A percentile compares a stretch with the other conserved stretches of the same genome.
Conservation (phyloP, 1,284 basidiomycete species). For the Phylloporus gajari region DNA sequence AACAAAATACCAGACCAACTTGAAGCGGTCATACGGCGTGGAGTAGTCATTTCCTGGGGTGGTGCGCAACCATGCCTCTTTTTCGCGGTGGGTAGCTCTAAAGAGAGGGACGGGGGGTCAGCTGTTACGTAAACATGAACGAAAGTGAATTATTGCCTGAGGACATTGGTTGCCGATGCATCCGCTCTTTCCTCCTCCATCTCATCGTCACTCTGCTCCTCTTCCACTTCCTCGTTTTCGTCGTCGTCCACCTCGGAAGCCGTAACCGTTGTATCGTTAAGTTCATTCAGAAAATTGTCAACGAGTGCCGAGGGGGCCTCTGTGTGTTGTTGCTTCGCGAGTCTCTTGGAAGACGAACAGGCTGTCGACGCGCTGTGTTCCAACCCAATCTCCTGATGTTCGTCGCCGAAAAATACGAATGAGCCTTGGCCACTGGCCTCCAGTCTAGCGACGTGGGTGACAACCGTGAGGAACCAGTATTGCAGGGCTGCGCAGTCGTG, state of each 20-base stretch:
- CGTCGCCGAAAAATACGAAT: neutral
- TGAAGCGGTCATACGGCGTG: constrained; percentile 12
- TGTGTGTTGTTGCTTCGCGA: too few species aligned
- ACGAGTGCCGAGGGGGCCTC: too few species aligned
- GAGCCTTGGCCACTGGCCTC: neutral
- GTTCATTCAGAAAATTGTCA: too few species aligned
- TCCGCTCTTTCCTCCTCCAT: neutral
- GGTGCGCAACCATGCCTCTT: constrained; percentile 7
- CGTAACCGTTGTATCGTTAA: too few species aligned
- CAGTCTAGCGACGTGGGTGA: neutral
- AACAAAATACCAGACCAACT: constrained; percentile 6
- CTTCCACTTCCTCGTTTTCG: too few species aligned
- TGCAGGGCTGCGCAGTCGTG: constrained; percentile 5
- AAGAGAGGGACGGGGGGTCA: neutral
- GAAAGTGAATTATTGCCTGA: too few species aligned
- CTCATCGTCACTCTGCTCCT: neutral
- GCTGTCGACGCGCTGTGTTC: neutral
- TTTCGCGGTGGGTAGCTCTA: constrained; percentile 5
- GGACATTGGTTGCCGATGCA: too few species aligned
- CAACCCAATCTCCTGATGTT: neutral
- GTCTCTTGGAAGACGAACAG: neutral
- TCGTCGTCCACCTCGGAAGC: too few species aligned
- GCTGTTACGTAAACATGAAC: too few species aligned
- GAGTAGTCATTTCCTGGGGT: constrained; percentile 2
- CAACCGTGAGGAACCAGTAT: constrained; percentile 3